Base-by-base conservation (phyloP, 805 yeast species). In the Nematodospora valgi region DNA sequence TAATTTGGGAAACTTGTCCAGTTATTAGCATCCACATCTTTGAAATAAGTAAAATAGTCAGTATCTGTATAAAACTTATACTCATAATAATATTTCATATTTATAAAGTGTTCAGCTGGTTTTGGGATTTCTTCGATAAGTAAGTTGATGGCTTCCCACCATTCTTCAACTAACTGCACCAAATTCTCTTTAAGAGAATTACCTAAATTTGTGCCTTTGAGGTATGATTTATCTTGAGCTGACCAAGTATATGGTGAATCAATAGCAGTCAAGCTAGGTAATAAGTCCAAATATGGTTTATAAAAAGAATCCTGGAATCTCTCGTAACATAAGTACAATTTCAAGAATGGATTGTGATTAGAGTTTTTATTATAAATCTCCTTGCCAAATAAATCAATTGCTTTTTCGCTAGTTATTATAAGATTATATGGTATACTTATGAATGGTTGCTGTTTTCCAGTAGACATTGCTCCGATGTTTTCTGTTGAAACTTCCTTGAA, bases 181-280 rank as follows among this genome's bases (percentile, higher is more conserved):
- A 76, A 51, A 27, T 72, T 70, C n/a, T 67, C 67, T 15, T 68
- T 65, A 22, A 82, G 52, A 2, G 80, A 69, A 27, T 70, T 60
- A n/a, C 71, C 74, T 17, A 86, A 65, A 52, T 87, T 89, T 0
- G 95, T 82, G 0, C 89, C 89, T 27, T 68, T 62, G 8, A 88
- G 53, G 22, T 69, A 50, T 4, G 59, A 53, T 35, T 74, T 64
- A 27, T 82, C 85, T 2, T 58, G 60, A 0, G 66, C 51, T 21
- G 60, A 61, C 87, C 89, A 88, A 44, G 75, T 76, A 35, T 74
- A 72, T 1, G 96, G 95, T 8, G 80, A 65, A n/a, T 70, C 68
- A 14, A 76, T 66, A 5, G 63, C 58, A 2, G 49, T 52, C 8
- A 71, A 59, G 4, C 56, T 47, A 2, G 68, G 74, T 21, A 69